Percentiles rank a stretch among this genome's conserved stretches.
phyloP scores from a whole-genome alignment of 495 filamentous ascomycete genomes.

The Aspergillus ellipticus region DNA sequence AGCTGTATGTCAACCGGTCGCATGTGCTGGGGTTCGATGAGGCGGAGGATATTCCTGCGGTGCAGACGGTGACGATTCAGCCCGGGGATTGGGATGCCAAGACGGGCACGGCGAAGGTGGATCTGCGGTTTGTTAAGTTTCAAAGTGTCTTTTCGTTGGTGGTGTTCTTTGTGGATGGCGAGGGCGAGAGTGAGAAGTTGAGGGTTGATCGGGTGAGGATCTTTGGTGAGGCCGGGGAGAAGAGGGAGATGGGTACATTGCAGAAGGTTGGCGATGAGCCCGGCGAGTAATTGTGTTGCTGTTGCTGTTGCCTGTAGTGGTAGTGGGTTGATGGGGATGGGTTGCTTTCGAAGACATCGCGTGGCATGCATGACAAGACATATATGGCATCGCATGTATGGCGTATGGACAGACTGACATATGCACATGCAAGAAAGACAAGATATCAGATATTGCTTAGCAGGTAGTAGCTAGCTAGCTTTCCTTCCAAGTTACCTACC shows the following conservation, averaged over 20 bases:
- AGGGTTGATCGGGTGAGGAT: conserved; percentile 81
- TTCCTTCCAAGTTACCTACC: too few relatives aligned
- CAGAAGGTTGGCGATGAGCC: conserved; percentile 88
- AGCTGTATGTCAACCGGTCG: conserved; percentile 78
- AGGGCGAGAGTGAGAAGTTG: conserved; percentile 80
- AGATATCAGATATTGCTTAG: too few relatives aligned
- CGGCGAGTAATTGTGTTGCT: conserved; percentile 46
- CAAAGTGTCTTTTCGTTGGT: conserved; percentile 85
- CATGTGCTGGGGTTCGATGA: conserved; percentile 95
- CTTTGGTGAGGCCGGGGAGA: conserved; percentile 90
- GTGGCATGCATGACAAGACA: too few relatives aligned
- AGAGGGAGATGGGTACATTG: conserved; percentile 86
- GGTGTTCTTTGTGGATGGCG: conserved; percentile 85
- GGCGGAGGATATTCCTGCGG: conserved; percentile 76
- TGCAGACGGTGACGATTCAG: conserved; percentile 70
- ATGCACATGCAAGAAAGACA: too few relatives aligned
- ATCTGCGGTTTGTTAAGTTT: conserved; percentile 93
- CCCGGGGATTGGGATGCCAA: conserved; percentile 77
- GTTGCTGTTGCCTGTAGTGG: neutral
- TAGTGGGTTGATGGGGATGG: too few relatives aligned
- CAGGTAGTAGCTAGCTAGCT: too few relatives aligned
- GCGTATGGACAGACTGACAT: too few relatives aligned
- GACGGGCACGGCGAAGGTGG: conserved; percentile 79
- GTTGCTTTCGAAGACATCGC: too few relatives aligned
- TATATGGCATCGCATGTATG: too few relatives aligned